Percentiles rank a stretch among this genome's conserved stretches.
These are phyloP conservation scores for Podila epigama DNA, from an alignment of 192 early-diverging fungal species.

Conservation along the genomic window DNA sequence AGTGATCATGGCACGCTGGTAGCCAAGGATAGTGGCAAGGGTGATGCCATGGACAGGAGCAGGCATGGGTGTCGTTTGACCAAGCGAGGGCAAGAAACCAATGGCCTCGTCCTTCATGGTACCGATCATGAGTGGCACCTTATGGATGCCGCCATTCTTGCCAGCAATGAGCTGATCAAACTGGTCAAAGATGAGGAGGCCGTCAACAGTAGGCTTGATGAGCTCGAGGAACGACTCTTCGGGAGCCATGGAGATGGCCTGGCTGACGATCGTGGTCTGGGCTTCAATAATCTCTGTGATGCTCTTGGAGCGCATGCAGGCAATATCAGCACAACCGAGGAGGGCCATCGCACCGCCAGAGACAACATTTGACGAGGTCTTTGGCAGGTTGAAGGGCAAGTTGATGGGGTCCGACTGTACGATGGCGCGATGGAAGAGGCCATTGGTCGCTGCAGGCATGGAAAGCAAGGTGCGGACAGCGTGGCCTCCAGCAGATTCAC, in stretches of 20 bases:
- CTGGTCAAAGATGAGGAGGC: conserved; percentile 35
- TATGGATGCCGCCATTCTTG: conserved; percentile 32
- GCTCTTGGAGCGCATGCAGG: conserved; percentile 43
- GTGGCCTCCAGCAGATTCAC: conserved; percentile 46
- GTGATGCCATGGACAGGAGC: conserved; percentile 27
- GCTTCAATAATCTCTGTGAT: conserved; percentile 21
- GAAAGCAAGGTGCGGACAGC: conserved; percentile 44
- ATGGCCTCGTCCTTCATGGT: conserved; percentile 49
- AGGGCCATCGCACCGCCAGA: conserved; percentile 40
- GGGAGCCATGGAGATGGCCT: conserved; percentile 34
- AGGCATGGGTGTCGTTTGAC: conserved; percentile 41
- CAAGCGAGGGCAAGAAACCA: conserved; percentile 47
- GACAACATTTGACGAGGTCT: conserved; percentile 39
- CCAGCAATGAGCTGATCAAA: conserved; percentile 49
- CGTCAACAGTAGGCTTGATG: conserved; percentile 46
- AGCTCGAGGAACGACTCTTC: conserved; percentile 49
- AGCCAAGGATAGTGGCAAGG: conserved; percentile 31
- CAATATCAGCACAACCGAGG: conserved; percentile 22
- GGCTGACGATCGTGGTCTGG: conserved; percentile 30
- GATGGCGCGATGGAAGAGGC: conserved; percentile 42
- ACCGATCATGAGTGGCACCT: conserved; percentile 45
- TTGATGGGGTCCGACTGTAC: conserved; percentile 42
- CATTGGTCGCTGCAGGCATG: conserved; percentile 49
- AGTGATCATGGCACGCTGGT: conserved; percentile 42
- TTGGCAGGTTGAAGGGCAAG: conserved; percentile 37